A percentile compares a stretch with the other conserved stretches of the same genome.
Conservation (phyloP, 2,329 filamentous ascomycete species). For the Arachnopeziza araneosa region DNA sequence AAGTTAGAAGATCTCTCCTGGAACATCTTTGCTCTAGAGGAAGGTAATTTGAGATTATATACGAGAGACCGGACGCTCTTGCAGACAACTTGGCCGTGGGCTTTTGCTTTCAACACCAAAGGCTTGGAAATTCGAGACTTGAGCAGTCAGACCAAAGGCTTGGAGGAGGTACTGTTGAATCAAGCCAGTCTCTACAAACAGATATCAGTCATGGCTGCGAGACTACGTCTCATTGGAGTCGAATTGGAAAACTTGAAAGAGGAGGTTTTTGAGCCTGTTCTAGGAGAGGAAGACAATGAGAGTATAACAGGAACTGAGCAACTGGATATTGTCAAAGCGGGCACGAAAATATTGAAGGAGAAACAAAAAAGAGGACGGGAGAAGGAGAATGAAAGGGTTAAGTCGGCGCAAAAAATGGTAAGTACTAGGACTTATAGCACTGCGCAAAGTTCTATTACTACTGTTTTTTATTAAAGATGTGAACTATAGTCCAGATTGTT, state of each 20-base stretch:
- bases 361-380: background rate
- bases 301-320: background rate
- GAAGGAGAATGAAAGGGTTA: background rate
- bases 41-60: background rate
- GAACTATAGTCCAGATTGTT: no score
- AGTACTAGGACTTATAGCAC: no score
- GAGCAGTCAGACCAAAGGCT: background rate
- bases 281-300: background rate
- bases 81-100: background rate
- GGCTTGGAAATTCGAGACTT: background rate
- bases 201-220: background rate
- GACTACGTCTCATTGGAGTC: background rate
- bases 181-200: background rate
- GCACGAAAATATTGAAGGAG: background rate
- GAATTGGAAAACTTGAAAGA: background rate
- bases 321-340: background rate
- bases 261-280: background rate
- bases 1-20: background rate
- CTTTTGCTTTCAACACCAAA: background rate
- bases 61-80: background rate
- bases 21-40: background rate
- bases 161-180: background rate
- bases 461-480: no score
- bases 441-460: no score
- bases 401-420: no score